Conservation (phyloP, 108 stramenopile species). For the Fistulifera solaris region DNA sequence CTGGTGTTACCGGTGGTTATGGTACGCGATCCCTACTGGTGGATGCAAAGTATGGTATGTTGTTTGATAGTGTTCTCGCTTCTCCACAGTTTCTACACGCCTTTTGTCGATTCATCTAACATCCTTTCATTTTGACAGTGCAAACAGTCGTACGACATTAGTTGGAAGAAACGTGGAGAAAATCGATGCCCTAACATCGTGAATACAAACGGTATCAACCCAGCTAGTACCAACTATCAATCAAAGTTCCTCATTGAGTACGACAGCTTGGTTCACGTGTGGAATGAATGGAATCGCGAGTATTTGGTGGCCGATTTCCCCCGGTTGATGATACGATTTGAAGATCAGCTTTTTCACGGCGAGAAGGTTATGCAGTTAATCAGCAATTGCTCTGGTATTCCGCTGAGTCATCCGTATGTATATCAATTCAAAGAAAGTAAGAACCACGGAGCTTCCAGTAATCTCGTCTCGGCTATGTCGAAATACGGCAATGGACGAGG, state of each 20-base stretch:
- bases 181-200: constrained; percentile 63
- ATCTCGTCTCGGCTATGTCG: too few species aligned
- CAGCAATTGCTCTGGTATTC: constrained; percentile 50
- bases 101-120: too few species aligned
- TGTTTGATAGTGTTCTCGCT: too few species aligned
- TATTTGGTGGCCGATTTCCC: constrained; percentile 36
- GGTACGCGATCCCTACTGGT: constrained; percentile 57
- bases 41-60: constrained; percentile 46
- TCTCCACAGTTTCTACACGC: too few species aligned
- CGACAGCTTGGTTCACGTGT: constrained; percentile 47
- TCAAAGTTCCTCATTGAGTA: constrained; percentile 2
- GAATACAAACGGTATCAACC: constrained; percentile 8
- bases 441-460: too few species aligned
- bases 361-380: constrained; percentile 38
- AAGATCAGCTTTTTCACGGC: constrained; percentile 64
- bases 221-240: constrained; percentile 24
- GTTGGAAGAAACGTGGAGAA: constrained; percentile 20
- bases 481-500: too few species aligned
- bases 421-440: too few species aligned
- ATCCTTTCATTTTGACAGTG: constrained; percentile 1
- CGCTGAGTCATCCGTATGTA: too few species aligned
- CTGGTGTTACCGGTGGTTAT: constrained; percentile 52
- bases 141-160: constrained; percentile 5
- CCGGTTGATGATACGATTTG: constrained; percentile 59
- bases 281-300: constrained; percentile 63